A percentile compares a stretch with the other conserved stretches of the same genome.
Evolutionary conservation across 2,329 filamentous ascomycete species (phyloP).

Genomic region (Claviceps pazoutovae): DNA sequence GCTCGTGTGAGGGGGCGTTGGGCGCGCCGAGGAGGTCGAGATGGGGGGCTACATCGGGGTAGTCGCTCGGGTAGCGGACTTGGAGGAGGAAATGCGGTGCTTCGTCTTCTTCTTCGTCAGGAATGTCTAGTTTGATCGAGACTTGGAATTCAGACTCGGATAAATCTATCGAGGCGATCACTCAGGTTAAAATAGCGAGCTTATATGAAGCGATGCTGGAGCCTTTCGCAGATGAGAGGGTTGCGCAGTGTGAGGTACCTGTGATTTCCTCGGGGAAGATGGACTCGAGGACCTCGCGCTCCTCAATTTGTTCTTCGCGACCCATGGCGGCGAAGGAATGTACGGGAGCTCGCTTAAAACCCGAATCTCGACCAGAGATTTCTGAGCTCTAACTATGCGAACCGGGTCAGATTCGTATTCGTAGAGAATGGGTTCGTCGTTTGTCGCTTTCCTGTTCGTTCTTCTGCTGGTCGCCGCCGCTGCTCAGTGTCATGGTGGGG

Average conservation of each 20-base stretch:
- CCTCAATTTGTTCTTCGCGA: constrained; percentile 82
- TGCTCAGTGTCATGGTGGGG: constrained; percentile 11
- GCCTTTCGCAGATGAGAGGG: neutral
- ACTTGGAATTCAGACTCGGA: constrained; percentile 83
- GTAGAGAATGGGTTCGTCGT: neutral
- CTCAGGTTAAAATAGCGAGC: too few species aligned
- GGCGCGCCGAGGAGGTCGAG: constrained; percentile 67
- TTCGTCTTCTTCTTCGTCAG: constrained; percentile 45
- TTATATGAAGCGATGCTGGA: too few species aligned
- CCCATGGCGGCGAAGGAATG: constrained; percentile 32
- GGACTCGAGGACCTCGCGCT: constrained; percentile 93
- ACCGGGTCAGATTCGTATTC: neutral
- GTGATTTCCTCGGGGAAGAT: constrained; percentile 98
- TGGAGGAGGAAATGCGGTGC: constrained; percentile 65
- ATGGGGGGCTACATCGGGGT: constrained; percentile 74
- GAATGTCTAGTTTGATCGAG: constrained; percentile 69
- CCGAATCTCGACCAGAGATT: neutral
- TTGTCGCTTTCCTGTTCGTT: neutral
- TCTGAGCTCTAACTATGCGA: too few species aligned
- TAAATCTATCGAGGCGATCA: constrained; percentile 46
- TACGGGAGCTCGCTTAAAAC: neutral
- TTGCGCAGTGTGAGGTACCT: constrained; percentile 34
- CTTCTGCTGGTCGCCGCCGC: neutral
- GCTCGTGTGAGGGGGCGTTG: constrained; percentile 52
- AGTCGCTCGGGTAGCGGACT: constrained; percentile 77